Conservation (phyloP, 176 grass and related monocot species). For the Panicum miliaceum region DNA sequence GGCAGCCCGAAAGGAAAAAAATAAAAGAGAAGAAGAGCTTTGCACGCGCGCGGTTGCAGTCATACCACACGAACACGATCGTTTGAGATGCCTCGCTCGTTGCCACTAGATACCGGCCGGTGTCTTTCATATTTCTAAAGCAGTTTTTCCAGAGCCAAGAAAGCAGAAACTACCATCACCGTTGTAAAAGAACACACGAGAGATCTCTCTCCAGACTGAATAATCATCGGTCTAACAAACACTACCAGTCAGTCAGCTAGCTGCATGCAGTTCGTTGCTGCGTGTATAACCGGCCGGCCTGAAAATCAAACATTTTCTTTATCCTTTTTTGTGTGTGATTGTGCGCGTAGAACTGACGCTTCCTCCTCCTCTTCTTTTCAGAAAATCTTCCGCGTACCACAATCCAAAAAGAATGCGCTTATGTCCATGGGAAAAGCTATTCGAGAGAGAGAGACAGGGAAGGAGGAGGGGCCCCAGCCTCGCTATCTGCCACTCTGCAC, state of each 20-base stretch:
- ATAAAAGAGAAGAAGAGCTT: conserved; percentile 7
- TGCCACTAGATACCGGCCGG: not conserved
- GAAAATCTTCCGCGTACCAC: conserved; percentile 36
- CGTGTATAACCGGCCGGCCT: too few relatives aligned
- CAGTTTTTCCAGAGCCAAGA: not conserved
- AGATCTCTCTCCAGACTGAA: not conserved
- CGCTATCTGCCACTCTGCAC: conserved; percentile 31
- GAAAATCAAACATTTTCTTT: not conserved
- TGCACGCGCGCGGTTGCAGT: conserved; percentile 23
- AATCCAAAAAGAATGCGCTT: conserved; percentile 46
- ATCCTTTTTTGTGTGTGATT: conserved; percentile 7
- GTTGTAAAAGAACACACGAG: not conserved
- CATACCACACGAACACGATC: not conserved
- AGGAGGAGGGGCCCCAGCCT: not conserved
- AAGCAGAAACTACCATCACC: not conserved
- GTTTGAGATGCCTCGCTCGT: conserved; percentile 15
- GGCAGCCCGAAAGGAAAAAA: conserved; percentile 16
- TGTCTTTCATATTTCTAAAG: not conserved
- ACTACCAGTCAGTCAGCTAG: not conserved
- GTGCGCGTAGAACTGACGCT: conserved; percentile 51
- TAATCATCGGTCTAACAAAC: not conserved
- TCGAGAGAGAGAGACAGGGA: not conserved
- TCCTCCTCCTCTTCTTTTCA: conserved; percentile 34
- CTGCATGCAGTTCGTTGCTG: not conserved
- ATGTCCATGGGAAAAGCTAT: conserved; percentile 41